Evolutionary conservation across 2,329 filamentous ascomycete species (phyloP), one percentile per base, ranked within the genome.

Genomic region (Colletotrichum incanum): DNA sequence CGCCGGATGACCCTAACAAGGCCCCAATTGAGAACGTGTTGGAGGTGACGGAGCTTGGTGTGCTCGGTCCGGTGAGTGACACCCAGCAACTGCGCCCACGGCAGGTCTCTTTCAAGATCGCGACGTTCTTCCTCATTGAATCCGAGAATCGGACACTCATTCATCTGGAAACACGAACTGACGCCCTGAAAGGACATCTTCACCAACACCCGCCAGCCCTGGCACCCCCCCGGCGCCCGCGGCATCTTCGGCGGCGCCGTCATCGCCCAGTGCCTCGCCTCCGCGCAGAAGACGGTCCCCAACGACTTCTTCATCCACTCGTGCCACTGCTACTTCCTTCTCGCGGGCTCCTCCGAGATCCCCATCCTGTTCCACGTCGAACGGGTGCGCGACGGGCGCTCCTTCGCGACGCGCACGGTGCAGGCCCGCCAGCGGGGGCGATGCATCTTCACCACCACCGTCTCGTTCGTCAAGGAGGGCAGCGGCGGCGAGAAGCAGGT

Each of bases 301-400:
- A 81, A 86, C 34, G 87, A 93, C 80, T 98, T 98, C 83, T 89
- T 92, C 72, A 91, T 96, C 61, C 96, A 99, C 86, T 96, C 93
- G 79, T 98, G 97, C 93, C 96, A 99, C 88, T 98, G 96, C 89
- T 99, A 98, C 86, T 99, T 99, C 82, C 92, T 99, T 43, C 91
- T 98, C 2, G 95, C 96, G 5, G 96, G 96, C 37, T 93, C 96
- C 79, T 88, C 91, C 16, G 90, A 93, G 72, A 92, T 96, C 23
- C 96, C 96, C 41, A 93, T 98, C 75, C 88, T 98, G 74, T 98
- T 98, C 85, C 94, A 98, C 80, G 96, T 99, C 58, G 96, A 98
- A 85, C 90, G 94, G 64, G 94, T 99, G 59, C 92, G 96, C 67
- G 94, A 97, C 80, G 96, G 96, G 11, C 91, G 93, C 72, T 95